A percentile compares a stretch with the other conserved stretches of the same genome.
Evolutionary conservation across 31 red algal species (phyloP).

Genomic region (Asparagopsis taxiformis): DNA sequence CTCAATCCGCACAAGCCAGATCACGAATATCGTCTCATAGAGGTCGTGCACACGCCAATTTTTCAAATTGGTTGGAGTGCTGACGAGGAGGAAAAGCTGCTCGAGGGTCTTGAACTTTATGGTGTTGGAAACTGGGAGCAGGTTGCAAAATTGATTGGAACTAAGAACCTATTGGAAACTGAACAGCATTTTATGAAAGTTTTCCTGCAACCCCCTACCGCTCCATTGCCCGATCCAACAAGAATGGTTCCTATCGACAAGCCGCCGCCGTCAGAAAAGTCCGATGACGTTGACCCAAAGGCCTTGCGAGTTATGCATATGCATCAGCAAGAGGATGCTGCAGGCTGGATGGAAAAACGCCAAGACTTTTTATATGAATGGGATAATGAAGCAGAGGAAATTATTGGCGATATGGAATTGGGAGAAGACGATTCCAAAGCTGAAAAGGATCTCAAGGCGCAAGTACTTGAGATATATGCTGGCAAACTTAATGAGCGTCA

Average conservation of each 20-base stretch:
- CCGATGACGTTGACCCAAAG: constrained; percentile 76
- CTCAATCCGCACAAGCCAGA: constrained; percentile 65
- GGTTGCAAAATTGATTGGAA: constrained; percentile 66
- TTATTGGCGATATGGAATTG: constrained; percentile 92
- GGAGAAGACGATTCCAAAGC: constrained; percentile 63
- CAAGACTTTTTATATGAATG: constrained; percentile 98
- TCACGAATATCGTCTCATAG: constrained; percentile 78
- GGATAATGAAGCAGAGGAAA: constrained; percentile 97
- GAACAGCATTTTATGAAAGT: constrained; percentile 74
- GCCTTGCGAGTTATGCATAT: constrained; percentile 92
- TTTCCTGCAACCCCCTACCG: constrained; percentile 51
- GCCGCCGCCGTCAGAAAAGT: background rate
- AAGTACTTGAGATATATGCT: constrained; percentile 90
- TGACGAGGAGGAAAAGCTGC: constrained; percentile 89
- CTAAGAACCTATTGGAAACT: constrained; percentile 62
- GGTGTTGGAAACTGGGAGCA: constrained; percentile 95
- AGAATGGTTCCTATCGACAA: constrained; percentile 9
- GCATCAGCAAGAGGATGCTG: constrained; percentile 88
- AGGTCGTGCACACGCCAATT: constrained; percentile 54
- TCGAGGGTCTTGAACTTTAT: constrained; percentile 89
- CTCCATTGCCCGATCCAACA: constrained; percentile 70
- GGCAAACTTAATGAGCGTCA: constrained; percentile 75
- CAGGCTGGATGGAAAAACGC: constrained; percentile 95
- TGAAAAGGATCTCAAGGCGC: constrained; percentile 81
- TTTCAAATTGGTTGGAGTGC: constrained; percentile 79